Percentiles rank a stretch among this genome's conserved stretches.
Evolutionary conservation across 441 rosid genomes (phyloP).

Genomic region (Populus hybrid): DNA sequence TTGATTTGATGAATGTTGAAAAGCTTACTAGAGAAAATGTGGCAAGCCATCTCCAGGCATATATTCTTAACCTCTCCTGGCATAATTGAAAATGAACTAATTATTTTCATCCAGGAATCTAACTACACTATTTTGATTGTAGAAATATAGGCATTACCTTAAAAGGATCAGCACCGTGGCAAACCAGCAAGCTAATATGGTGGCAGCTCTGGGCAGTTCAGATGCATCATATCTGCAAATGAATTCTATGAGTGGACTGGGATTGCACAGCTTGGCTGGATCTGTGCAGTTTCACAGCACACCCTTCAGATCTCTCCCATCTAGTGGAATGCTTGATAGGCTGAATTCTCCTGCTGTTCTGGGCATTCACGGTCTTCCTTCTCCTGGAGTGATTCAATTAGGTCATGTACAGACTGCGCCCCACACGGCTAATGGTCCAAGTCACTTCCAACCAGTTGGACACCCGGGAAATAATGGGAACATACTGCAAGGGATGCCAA

Average conservation of each 20-base stretch:
- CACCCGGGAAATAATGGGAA: slow-evolving; percentile 37
- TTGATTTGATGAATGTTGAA: slow-evolving; percentile 89
- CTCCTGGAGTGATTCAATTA: slow-evolving; percentile 47
- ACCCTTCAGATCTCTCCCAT: slow-evolving; percentile 46
- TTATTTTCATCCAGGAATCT: slow-evolving; percentile 21
- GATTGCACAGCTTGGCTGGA: slow-evolving; percentile 47
- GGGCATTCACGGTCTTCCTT: slow-evolving; percentile 59
- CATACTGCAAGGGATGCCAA: slow-evolving; percentile 67
- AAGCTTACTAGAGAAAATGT: slow-evolving; percentile 94
- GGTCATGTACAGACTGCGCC: slow-evolving; percentile 31
- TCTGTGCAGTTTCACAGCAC: slow-evolving; percentile 44
- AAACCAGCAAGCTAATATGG: slow-evolving; percentile 69
- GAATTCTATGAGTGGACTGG: slow-evolving; percentile 48
- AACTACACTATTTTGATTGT: slow-evolving; percentile 25
- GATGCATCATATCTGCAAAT: slow-evolving; percentile 59
- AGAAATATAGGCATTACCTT: slow-evolving; percentile 85
- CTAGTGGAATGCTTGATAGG: slow-evolving; percentile 58
- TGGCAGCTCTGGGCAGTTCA: slow-evolving; percentile 51
- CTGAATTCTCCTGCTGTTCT: slow-evolving; percentile 60
- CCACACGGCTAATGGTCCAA: slow-evolving; percentile 23
- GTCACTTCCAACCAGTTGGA: slow-evolving; percentile 41
- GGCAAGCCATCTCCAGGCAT: slow-evolving; percentile 94
- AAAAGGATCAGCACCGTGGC: slow-evolving; percentile 69
- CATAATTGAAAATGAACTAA: slow-evolving; percentile 3
- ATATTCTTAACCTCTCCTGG: slow-evolving; percentile 9